A percentile compares a stretch with the other conserved stretches of the same genome.
Evolutionary conservation across 202 grass and related monocot genomes (phyloP).

Genomic region (Panicum hallii): DNA sequence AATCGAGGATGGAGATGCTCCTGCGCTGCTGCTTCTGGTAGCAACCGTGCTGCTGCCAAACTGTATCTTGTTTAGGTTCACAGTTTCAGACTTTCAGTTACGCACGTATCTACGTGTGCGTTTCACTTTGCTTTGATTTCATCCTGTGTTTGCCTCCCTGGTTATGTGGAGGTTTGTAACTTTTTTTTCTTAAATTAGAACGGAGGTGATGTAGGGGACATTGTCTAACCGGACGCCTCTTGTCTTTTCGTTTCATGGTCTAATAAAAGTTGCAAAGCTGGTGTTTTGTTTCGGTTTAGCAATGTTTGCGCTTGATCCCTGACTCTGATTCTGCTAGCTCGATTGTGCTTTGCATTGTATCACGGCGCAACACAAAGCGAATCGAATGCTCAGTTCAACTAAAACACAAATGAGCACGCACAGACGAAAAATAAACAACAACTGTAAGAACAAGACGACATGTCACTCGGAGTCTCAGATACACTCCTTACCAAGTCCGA

Average conservation of each 20-base stretch:
- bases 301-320: background rate
- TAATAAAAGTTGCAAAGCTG: slow-evolving; percentile 19
- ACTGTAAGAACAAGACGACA: too few relatives aligned
- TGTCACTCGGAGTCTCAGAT: too few relatives aligned
- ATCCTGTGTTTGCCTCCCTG: background rate
- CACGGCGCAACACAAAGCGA: too few relatives aligned
- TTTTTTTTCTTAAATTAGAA: background rate
- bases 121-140: slow-evolving; percentile 30
- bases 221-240: slow-evolving; percentile 17
- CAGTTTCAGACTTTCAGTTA: background rate
- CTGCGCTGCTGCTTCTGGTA: background rate
- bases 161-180: background rate
- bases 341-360: background rate
- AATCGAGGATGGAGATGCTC: background rate
- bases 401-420: background rate
- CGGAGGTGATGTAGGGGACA: background rate
- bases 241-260: background rate
- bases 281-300: background rate
- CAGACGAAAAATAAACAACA: too few relatives aligned
- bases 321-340: background rate
- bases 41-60: background rate
- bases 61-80: slow-evolving; percentile 6
- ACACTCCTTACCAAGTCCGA: too few relatives aligned
- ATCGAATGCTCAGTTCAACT: background rate
- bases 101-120: background rate